Conservation (phyloP, 441 rosid species). For the Pelargonium myrrhifolium region DNA sequence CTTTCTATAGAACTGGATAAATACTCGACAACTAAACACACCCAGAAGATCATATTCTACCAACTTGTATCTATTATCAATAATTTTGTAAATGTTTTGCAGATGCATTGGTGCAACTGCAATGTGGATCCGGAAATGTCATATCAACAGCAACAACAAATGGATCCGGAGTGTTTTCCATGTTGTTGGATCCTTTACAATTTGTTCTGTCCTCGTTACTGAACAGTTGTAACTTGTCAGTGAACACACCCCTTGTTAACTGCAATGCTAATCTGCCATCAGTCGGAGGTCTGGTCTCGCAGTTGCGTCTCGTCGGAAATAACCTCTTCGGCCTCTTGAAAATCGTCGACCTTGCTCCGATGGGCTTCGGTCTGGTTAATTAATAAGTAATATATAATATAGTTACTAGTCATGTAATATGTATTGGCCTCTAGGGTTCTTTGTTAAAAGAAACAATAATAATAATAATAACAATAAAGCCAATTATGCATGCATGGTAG, state of each 20-base stretch:
- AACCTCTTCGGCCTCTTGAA: slow-evolving; percentile 27
- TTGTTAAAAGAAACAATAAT: too few species aligned
- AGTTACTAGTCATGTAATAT: too few species aligned
- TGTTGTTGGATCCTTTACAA: slow-evolving; percentile 31
- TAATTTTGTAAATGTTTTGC: background rate
- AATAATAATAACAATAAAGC: too few species aligned
- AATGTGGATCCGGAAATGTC: slow-evolving; percentile 29
- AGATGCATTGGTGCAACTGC: slow-evolving; percentile 43
- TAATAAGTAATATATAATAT: too few species aligned
- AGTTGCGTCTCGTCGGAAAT: slow-evolving; percentile 30
- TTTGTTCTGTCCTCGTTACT: slow-evolving; percentile 25
- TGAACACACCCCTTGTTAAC: slow-evolving; percentile 34
- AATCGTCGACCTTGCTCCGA: slow-evolving; percentile 25
- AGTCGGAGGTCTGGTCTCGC: slow-evolving; percentile 22
- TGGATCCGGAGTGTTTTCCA: slow-evolving; percentile 30
- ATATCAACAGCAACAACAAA: slow-evolving; percentile 32
- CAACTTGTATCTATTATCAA: background rate
- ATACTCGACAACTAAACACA: too few species aligned
- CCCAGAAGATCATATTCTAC: too few species aligned
- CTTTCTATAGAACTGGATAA: too few species aligned
- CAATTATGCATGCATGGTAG: too few species aligned
- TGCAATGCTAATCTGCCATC: slow-evolving; percentile 31
- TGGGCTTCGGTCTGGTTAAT: too few species aligned
- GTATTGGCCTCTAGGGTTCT: too few species aligned
- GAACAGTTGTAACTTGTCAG: slow-evolving; percentile 28